These are phyloP conservation scores for Erodium texanum DNA, from an alignment of 441 rosid genomes.

Conservation along the genomic window DNA sequence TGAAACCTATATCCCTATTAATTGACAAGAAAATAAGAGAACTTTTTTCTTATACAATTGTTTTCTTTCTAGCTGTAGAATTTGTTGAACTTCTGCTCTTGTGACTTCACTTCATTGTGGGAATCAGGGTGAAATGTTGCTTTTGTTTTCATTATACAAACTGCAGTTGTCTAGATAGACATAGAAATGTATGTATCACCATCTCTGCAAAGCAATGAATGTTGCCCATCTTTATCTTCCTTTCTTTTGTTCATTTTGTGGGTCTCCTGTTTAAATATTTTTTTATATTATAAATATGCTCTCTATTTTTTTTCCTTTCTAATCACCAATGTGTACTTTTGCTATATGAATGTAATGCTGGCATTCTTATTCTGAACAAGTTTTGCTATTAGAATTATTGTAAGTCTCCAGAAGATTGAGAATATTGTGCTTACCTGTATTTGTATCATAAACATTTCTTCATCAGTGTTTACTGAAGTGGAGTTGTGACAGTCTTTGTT, in stretches of 20 bases:
- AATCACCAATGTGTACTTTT: background rate
- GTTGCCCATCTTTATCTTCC: conserved; percentile 14
- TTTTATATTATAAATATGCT: background rate
- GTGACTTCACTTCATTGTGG: conserved; percentile 22
- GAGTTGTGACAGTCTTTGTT: conserved; percentile 3
- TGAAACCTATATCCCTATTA: conserved; percentile 27
- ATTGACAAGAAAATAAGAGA: conserved; percentile 18
- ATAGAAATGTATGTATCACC: conserved; percentile 26
- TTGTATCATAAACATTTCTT: background rate
- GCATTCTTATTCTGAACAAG: conserved; percentile 4
- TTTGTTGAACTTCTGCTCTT: conserved; percentile 17
- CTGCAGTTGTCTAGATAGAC: conserved; percentile 18
- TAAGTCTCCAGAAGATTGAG: background rate
- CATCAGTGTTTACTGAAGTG: background rate
- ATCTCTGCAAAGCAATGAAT: conserved; percentile 21
- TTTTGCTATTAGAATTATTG: background rate
- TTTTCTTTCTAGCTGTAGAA: conserved; percentile 24
- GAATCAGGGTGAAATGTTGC: conserved; percentile 23
- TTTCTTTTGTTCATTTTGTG: background rate
- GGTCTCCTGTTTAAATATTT: background rate
- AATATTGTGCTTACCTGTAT: background rate
- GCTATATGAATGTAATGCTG: background rate
- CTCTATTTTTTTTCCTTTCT: background rate
- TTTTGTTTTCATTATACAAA: conserved; percentile 18
- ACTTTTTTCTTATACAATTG: conserved; percentile 7